phyloP scores from a whole-genome alignment of 495 filamentous ascomycete species.

The Xylaria palmicola region DNA sequence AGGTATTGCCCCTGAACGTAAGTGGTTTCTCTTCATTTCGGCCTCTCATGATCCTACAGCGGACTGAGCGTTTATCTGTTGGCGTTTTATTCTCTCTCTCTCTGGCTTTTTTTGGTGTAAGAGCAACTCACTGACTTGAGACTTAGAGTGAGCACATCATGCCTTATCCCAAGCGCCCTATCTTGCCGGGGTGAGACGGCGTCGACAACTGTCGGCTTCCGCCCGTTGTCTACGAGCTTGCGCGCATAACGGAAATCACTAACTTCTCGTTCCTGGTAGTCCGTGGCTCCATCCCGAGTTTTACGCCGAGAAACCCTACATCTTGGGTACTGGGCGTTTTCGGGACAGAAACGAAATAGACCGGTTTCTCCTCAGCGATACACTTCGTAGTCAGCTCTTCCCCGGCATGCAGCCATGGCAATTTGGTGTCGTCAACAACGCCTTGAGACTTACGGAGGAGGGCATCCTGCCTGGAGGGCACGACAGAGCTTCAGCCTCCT shows the following conservation, averaged over 20 bases:
- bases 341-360: not conserved
- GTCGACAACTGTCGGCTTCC: no score
- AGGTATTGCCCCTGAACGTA: not conserved
- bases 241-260: not conserved
- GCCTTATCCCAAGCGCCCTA: no score
- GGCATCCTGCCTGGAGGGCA: not conserved
- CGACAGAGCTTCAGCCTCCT: not conserved
- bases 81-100: no score
- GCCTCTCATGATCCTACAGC: no score
- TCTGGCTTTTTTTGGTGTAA: not conserved
- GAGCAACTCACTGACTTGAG: not conserved
- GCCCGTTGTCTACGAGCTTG: not conserved
- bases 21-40: no score
- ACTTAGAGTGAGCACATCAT: not conserved
- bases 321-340: not conserved
- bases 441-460: not conserved
- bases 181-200: no score
- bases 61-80: no score
- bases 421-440: not conserved
- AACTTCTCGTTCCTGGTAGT: not conserved
- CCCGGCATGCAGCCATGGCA: not conserved
- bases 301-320: not conserved
- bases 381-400: not conserved
- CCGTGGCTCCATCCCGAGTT: not conserved
- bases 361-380: not conserved